Evolutionary conservation across 306 rosid genomes (phyloP).

Genomic region (Cyclanthera cordifolia): DNA sequence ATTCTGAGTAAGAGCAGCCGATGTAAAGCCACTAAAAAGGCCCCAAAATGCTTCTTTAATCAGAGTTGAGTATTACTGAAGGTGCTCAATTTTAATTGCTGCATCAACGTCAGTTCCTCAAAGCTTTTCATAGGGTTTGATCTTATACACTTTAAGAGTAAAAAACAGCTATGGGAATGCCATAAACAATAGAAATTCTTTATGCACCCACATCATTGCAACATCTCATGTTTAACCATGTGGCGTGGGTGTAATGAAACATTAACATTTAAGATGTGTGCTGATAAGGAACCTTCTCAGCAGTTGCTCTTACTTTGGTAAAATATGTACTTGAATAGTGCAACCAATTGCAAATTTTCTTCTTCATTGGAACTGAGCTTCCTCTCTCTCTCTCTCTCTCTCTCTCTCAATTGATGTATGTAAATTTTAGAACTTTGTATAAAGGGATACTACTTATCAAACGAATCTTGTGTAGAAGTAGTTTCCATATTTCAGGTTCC

Average conservation of each 20-base stretch:
- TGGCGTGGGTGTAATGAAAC: conserved; percentile 9
- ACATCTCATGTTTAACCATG: neutral
- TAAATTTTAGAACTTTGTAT: neutral
- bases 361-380: neutral
- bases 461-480: neutral
- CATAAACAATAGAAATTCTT: conserved; percentile 1
- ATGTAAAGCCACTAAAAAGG: neutral
- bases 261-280: neutral
- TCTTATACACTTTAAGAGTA: neutral
- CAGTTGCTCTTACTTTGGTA: neutral
- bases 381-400: neutral
- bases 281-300: conserved; percentile 1
- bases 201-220: neutral
- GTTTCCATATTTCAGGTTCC: neutral
- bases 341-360: neutral
- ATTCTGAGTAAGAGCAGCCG: neutral
- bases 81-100: too few species aligned
- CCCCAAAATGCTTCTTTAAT: neutral
- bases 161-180: conserved; percentile 3
- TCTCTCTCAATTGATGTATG: neutral
- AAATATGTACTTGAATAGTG: neutral
- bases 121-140: neutral
- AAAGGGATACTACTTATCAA: neutral
- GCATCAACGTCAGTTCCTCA: neutral
- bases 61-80: neutral